Percentiles rank a stretch among this genome's conserved stretches.
These are phyloP conservation scores for Chlamydomonas sp. DNA, from an alignment of 139 green algal genomes.

Conservation along the genomic window DNA sequence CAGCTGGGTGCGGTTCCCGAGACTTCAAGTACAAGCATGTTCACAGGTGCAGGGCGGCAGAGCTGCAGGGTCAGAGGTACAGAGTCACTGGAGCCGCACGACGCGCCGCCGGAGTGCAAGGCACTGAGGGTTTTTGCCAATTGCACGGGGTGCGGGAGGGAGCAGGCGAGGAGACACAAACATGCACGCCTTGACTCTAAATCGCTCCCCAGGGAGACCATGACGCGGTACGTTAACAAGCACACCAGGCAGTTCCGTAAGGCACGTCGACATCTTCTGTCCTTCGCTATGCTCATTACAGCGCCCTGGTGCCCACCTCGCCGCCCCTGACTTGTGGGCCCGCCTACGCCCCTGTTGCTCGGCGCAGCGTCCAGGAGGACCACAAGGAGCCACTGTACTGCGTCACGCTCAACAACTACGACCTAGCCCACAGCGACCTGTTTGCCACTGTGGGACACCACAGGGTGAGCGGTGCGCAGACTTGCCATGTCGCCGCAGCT, in stretches of 20 bases:
- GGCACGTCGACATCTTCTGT: not conserved
- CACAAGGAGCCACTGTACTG: slow-evolving; percentile 70
- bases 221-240: too few species aligned
- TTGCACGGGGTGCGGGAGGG: too few species aligned
- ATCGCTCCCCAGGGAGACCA: too few species aligned
- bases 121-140: too few species aligned
- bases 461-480: slow-evolving; percentile 43
- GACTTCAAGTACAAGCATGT: slow-evolving; percentile 24
- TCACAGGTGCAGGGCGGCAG: not conserved
- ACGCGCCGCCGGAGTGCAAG: too few species aligned
- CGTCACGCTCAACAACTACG: slow-evolving; percentile 69
- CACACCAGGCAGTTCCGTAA: too few species aligned
- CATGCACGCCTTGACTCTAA: too few species aligned
- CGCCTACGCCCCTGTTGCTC: not conserved
- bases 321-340: not conserved
- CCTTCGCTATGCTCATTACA: not conserved
- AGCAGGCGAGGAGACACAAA: too few species aligned
- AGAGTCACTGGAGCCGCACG: not conserved
- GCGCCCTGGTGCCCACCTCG: not conserved
- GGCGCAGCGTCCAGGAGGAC: slow-evolving; percentile 58
- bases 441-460: slow-evolving; percentile 69
- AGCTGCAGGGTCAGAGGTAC: not conserved
- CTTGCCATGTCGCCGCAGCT: not conserved
- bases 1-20: not conserved
- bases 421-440: slow-evolving; percentile 57